Evolutionary conservation across 768 basidiomycete species (phyloP), one percentile per base, ranked within the genome.

Genomic region (Chalciporus piperatus): DNA sequence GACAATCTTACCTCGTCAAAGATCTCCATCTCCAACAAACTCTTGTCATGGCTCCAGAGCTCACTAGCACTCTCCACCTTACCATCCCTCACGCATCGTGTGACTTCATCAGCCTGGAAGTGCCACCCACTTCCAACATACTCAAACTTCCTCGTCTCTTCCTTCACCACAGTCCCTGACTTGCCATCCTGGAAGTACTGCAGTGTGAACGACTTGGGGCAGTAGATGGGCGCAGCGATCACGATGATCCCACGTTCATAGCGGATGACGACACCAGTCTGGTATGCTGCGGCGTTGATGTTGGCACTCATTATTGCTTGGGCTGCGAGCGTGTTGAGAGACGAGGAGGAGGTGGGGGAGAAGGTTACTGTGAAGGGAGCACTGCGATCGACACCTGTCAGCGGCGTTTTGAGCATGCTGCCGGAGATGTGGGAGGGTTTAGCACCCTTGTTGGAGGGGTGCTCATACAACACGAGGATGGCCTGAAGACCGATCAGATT

Each of bases 91-190:
- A 92, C 72, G 61, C 87, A 89, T 43, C 89, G 70, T 16, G 89
- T 91, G 11, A 92, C 90, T 53, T 94, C 91, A 60, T 95, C 92
- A 3, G 92, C 91, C 68, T 94, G 81, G 68, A 85, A 95, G 66
- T 90, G 81, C 86, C 81, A 89, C 8, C 91, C 92, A 30, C 72
- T 74, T 10, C 89, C 89, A 4, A 76, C 70, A 60, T 85, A 84
- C 38, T 81, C 74, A 54, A 86, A 82, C 25, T 60, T 66, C 51
- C 69, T 76, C 41, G 74, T 82, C 63, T 89, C 87, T 61, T 88
- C 85, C 45, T 73, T 73, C 28, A 72, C 72, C 30, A 77, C 64
- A 16, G 64, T 64, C 4, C 64, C 69, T 9, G 74, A 48, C 40
- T 74, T 75, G 1, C 77, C 79, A 48, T 76, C 75, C 35, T 74